These are phyloP conservation scores for Luzula sylvatica DNA, from an alignment of 176 grass and related monocot species.

Conservation along the genomic window DNA sequence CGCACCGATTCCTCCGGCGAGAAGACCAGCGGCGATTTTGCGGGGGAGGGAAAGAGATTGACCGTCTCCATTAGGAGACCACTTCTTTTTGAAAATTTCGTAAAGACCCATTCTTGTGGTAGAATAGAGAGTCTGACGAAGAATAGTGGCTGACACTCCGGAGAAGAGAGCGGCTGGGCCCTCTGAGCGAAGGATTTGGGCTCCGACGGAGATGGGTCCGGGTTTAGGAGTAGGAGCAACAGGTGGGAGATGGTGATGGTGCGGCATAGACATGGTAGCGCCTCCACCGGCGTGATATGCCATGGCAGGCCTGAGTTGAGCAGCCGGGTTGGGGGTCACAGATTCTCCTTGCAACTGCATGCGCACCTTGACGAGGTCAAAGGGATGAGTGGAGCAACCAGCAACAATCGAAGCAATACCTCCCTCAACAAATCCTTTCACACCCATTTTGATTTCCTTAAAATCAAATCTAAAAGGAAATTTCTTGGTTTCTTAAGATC, in stretches of 20 bases:
- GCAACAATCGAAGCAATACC: constrained; percentile 86
- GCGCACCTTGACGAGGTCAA: constrained; percentile 87
- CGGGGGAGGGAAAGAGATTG: constrained; percentile 49
- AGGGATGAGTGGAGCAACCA: constrained; percentile 84
- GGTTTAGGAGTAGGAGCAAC: constrained; percentile 31
- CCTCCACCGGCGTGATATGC: constrained; percentile 27
- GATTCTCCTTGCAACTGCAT: constrained; percentile 90
- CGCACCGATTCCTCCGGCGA: constrained; percentile 67
- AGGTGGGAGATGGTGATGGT: constrained; percentile 24
- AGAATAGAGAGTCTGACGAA: constrained; percentile 90
- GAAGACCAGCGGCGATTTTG: constrained; percentile 59
- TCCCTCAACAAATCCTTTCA: constrained; percentile 89
- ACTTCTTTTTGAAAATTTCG: constrained; percentile 75
- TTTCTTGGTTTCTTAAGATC: background rate
- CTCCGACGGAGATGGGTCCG: constrained; percentile 53
- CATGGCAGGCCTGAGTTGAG: constrained; percentile 46
- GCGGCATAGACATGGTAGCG: constrained; percentile 28
- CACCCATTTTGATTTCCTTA: constrained; percentile 27
- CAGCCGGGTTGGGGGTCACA: background rate
- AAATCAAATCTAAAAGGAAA: background rate
- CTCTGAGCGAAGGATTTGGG: constrained; percentile 80
- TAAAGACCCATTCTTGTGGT: constrained; percentile 94
- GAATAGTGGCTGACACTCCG: constrained; percentile 64
- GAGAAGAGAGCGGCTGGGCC: constrained; percentile 66
- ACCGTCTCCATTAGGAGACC: constrained; percentile 35